These are phyloP conservation scores for Colletotrichum endophyticum DNA, from an alignment of 2,329 filamentous ascomycete genomes.

Conservation along the genomic window DNA sequence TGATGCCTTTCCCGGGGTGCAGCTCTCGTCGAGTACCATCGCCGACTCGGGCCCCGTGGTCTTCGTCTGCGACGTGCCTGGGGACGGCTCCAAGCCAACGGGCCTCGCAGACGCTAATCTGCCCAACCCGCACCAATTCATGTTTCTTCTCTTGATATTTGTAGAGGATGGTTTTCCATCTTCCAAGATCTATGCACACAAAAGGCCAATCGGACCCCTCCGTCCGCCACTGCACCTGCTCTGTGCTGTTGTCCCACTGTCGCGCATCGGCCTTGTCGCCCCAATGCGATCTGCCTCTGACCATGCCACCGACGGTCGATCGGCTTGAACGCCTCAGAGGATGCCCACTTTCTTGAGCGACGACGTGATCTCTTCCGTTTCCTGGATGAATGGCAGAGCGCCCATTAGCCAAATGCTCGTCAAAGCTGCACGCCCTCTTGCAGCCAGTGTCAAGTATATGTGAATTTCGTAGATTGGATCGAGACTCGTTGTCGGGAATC, in stretches of 20 bases:
- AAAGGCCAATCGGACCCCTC: conserved; percentile 27
- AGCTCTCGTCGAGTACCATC: not conserved
- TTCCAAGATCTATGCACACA: conserved; percentile 48
- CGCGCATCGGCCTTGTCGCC: not conserved
- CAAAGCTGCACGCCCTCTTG: conserved; percentile 3
- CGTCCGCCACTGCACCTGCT: not conserved
- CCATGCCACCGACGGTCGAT: not conserved
- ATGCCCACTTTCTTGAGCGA: conserved; percentile 45
- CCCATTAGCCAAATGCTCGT: conserved; percentile 26
- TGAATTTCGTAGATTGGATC: not conserved
- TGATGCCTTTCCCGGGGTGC: not conserved
- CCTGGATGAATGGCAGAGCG: conserved; percentile 29
- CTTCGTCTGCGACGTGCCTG: not conserved
- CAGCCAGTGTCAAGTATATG: not conserved
- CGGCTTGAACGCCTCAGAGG: conserved; percentile 32
- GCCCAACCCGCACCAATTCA: not conserved
- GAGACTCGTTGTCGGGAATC: not conserved
- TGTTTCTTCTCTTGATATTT: conserved; percentile 41
- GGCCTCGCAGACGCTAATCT: not conserved
- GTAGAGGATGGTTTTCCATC: conserved; percentile 47
- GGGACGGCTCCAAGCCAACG: not conserved
- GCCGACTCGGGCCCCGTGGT: not conserved
- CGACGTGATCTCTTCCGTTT: conserved; percentile 37
- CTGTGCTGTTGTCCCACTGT: not conserved
- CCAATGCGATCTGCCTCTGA: not conserved